Evolutionary conservation across 1,284 basidiomycete genomes (phyloP).

Genomic region (Leccinum solheimii): DNA sequence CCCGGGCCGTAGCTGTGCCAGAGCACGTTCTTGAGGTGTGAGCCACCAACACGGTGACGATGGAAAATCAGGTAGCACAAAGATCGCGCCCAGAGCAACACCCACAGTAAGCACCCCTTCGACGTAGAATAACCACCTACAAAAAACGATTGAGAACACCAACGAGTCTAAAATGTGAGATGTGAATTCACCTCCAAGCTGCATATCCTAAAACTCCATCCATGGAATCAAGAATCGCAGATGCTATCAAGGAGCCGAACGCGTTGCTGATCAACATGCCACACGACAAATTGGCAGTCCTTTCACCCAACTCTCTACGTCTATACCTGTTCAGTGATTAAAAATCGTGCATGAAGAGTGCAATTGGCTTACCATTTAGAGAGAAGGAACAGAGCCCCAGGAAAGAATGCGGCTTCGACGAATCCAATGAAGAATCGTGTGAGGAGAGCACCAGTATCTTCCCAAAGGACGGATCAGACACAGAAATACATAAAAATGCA

Average conservation of each 20-base stretch:
- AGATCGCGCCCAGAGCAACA: constrained; percentile 59
- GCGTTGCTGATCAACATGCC: constrained; percentile 81
- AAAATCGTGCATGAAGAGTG: not conserved
- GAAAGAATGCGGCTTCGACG: constrained; percentile 74
- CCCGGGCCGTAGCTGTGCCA: constrained; percentile 60
- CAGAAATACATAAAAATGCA: constrained; percentile 8
- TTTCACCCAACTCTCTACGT: constrained; percentile 63
- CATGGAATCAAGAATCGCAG: constrained; percentile 71
- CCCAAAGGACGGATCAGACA: constrained; percentile 3
- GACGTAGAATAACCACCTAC: constrained; percentile 68
- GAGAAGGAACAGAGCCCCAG: constrained; percentile 53
- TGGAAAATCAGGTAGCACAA: constrained; percentile 81
- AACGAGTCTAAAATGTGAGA: not conserved
- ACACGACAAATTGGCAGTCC: constrained; percentile 73
- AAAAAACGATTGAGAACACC: not conserved
- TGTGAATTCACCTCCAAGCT: constrained; percentile 60
- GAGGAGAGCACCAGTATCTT: constrained; percentile 65
- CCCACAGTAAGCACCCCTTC: constrained; percentile 68
- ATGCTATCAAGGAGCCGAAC: constrained; percentile 79
- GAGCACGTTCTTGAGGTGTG: constrained; percentile 57
- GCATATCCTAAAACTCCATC: constrained; percentile 68
- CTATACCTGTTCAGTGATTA: constrained; percentile 46
- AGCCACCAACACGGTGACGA: constrained; percentile 57
- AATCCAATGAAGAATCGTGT: constrained; percentile 74
- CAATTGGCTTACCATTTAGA: constrained; percentile 49